Base-by-base conservation (phyloP, 2,329 filamentous ascomycete species). In the Monilinia vaccinii-corymbosi region DNA sequence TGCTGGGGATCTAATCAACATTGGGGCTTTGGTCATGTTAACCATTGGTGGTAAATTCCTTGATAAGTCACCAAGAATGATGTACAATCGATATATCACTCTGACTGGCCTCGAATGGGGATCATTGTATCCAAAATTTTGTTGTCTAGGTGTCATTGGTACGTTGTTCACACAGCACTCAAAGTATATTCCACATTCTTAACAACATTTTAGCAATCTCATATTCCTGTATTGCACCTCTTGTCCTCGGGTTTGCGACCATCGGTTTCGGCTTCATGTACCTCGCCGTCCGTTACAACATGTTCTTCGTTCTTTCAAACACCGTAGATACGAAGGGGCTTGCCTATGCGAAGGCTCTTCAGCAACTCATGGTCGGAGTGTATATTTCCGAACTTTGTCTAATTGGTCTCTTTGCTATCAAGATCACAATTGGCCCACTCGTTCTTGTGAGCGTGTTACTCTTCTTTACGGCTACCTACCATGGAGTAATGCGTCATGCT, bases 231-330 rank as follows among this genome's bases (percentile, higher is more conserved):
- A 95, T 97, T 67, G 88, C 91, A 2, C 92, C 92, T 0, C 76
- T 97, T 11, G 86, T 96, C 58, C 79, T 96, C 49, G 83, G 86
- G 3, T 97, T 96, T 69, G 89, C 90, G 1, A 84, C 86, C 1
- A 78, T 89, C 44, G 91, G 89, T 23, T 81, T 97, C 56, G 83
- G 79, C 21, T 77, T 94, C 44, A 89, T 96, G 73, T 95, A 95
- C 71, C 77, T 93, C 60, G 89, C 91, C 49, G 95, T 90, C 78
- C 84, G 89, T 8, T 96, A 97, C 79, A 95, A 96, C 70, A 75
- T 96, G 56, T 80, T 97, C 53, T 97, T 88, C 72, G 91, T 96
- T 36, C 86, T 86, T 47, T 88, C 93, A 71, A 85, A 88, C 16
- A 77, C 83, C 61, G 84, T 96, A 69, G 91, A 97, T 71, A 96